Percentiles rank a stretch among this genome's conserved stretches.
Evolutionary conservation across 1,284 basidiomycete species (phyloP).

Genomic region (Mycena citricolor): DNA sequence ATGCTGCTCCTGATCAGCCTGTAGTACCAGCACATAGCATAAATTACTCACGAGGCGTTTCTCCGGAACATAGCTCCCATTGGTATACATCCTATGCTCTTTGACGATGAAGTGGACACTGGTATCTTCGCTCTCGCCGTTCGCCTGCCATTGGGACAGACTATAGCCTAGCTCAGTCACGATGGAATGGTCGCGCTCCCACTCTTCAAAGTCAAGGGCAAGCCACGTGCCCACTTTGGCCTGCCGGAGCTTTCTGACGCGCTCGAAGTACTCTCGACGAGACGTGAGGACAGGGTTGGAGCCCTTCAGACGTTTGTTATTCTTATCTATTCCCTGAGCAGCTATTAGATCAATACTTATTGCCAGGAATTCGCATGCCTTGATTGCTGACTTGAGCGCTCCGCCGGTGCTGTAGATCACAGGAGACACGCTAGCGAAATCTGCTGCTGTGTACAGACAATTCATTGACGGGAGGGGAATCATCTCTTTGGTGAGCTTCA

Average conservation of each 20-base stretch:
- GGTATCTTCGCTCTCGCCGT: slow-evolving; percentile 41
- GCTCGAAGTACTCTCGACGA: slow-evolving; percentile 64
- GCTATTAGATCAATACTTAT: too few species aligned
- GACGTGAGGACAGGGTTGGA: slow-evolving; percentile 50
- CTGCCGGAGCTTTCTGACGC: slow-evolving; percentile 60
- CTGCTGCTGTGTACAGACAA: slow-evolving; percentile 18
- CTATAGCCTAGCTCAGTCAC: slow-evolving; percentile 81
- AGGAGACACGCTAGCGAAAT: slow-evolving; percentile 56
- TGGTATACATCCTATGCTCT: slow-evolving; percentile 56
- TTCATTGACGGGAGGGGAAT: slow-evolving; percentile 69
- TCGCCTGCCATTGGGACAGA: slow-evolving; percentile 54
- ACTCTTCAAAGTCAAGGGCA: slow-evolving; percentile 77
- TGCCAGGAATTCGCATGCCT: too few species aligned
- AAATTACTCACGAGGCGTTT: slow-evolving; percentile 52
- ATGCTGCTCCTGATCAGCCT: slow-evolving; percentile 2
- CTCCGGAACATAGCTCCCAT: slow-evolving; percentile 62
- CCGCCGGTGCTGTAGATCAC: slow-evolving; percentile 29
- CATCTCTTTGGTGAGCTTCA: slow-evolving; percentile 60
- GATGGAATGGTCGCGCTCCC: slow-evolving; percentile 70
- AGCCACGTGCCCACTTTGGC: slow-evolving; percentile 66
- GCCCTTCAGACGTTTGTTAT: slow-evolving; percentile 74
- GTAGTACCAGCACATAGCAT: neutral
- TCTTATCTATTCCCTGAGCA: slow-evolving; percentile 67
- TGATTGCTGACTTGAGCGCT: too few species aligned
- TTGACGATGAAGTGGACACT: slow-evolving; percentile 70